Evolutionary conservation across 2,329 filamentous ascomycete species (phyloP).

Genomic region (Aspergillus novofumigatus): DNA sequence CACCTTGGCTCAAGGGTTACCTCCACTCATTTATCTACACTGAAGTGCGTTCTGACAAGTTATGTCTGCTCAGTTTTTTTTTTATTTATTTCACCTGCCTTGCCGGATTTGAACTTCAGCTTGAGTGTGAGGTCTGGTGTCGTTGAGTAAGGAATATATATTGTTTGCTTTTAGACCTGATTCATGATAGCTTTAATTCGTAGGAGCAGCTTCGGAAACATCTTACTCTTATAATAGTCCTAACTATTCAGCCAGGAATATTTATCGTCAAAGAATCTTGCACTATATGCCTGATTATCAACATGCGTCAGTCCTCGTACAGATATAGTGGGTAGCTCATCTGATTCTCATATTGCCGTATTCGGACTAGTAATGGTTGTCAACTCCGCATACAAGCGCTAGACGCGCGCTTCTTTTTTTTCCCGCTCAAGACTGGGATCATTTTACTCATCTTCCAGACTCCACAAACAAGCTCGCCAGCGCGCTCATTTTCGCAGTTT

Average conservation of each 20-base stretch:
- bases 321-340: too few species aligned
- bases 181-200: neutral
- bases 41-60: conserved; percentile 11
- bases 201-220: neutral
- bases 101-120: conserved; percentile 4
- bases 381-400: neutral
- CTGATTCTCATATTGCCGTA: neutral
- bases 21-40: conserved; percentile 17
- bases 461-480: neutral
- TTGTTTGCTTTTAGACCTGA: neutral
- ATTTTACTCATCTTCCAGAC: neutral
- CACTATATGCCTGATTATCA: neutral
- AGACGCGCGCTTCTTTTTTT: conserved; percentile 7
- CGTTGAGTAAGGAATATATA: conserved; percentile 19
- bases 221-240: neutral
- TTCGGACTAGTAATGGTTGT: neutral
- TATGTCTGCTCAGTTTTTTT: conserved; percentile 7
- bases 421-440: neutral
- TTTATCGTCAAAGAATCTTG: neutral
- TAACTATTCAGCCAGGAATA: neutral
- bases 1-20: conserved; percentile 12
- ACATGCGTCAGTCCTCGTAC: neutral
- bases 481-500: neutral
- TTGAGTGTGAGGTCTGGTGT: conserved; percentile 7
- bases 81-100: conserved; percentile 3